These are phyloP conservation scores for Leccinum fallax DNA, from an alignment of 1,284 basidiomycete genomes.

Conservation along the genomic window DNA sequence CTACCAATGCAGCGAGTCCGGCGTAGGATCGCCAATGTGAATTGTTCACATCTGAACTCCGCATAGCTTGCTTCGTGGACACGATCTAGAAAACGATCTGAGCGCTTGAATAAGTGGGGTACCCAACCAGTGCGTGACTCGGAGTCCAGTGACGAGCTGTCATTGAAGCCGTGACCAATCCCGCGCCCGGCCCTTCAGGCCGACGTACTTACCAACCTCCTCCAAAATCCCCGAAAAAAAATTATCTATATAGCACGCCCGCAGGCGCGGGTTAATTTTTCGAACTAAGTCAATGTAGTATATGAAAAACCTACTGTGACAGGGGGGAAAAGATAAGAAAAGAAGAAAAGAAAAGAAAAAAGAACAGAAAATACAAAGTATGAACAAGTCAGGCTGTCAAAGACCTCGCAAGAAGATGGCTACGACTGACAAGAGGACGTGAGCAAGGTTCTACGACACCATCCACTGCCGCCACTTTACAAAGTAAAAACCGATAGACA, in stretches of 20 bases:
- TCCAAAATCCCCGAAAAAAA: neutral
- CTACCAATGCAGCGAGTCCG: too few species aligned
- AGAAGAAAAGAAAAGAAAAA: neutral
- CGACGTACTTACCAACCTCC: neutral
- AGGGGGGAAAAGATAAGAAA: conserved; percentile 3
- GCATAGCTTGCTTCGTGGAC: neutral
- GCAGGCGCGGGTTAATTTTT: too few species aligned
- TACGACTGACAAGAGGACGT: conserved; percentile 6
- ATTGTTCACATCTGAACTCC: too few species aligned
- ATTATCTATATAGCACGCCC: too few species aligned
- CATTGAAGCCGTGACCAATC: neutral
- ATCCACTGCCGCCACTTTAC: conserved; percentile 4
- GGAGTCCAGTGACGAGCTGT: too few species aligned
- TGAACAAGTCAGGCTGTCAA: conserved; percentile 12
- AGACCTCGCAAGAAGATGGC: conserved; percentile 8
- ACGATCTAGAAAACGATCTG: too few species aligned
- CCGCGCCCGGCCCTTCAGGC: neutral
- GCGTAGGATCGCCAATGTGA: too few species aligned
- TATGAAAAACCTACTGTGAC: conserved; percentile 35
- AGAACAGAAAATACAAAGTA: conserved; percentile 7
- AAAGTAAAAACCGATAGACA: neutral
- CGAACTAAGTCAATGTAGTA: conserved; percentile 31
- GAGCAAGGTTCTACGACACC: conserved; percentile 11
- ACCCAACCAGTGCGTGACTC: too few species aligned
- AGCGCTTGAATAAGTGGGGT: too few species aligned